These are phyloP conservation scores for Termitomyces sp. DNA, from an alignment of 768 basidiomycete species.

Conservation along the genomic window DNA sequence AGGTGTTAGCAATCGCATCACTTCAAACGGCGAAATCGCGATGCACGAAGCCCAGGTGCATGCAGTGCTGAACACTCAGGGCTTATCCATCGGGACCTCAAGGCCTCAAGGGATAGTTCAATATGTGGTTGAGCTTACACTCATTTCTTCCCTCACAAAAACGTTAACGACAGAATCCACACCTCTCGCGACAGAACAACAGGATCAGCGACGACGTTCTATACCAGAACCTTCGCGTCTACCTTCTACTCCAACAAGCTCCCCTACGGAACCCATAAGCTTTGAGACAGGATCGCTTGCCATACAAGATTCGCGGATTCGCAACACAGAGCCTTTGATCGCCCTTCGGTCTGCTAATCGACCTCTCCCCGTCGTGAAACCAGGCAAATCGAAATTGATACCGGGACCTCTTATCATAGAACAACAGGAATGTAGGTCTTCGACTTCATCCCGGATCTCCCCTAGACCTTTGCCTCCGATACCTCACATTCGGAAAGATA, in stretches of 20 bases:
- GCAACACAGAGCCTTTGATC: not conserved
- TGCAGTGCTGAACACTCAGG: slow-evolving; percentile 3
- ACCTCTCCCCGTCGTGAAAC: not conserved
- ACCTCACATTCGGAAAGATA: not conserved
- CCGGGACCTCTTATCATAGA: not conserved
- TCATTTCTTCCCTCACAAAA: not conserved
- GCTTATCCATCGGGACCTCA: not conserved
- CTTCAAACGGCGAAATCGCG: slow-evolving; percentile 18
- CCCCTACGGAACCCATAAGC: not conserved
- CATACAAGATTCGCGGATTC: not conserved
- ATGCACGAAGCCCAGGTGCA: slow-evolving; percentile 3
- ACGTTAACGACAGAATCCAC: not conserved
- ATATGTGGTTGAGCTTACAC: slow-evolving; percentile 1
- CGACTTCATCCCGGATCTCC: not conserved
- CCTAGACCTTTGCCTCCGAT: slow-evolving; percentile 1
- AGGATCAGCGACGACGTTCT: not conserved
- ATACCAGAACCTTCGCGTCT: not conserved
- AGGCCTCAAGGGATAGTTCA: not conserved
- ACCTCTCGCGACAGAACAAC: not conserved
- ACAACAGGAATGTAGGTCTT: not conserved
- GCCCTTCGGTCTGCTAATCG: not conserved
- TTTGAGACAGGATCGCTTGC: no score
- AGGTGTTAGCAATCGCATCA: slow-evolving; percentile 48
- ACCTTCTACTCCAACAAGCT: not conserved
- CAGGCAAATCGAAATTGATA: not conserved